phyloP scores from a whole-genome alignment of 805 yeast genomes.

The Candida hispaniensis region DNA sequence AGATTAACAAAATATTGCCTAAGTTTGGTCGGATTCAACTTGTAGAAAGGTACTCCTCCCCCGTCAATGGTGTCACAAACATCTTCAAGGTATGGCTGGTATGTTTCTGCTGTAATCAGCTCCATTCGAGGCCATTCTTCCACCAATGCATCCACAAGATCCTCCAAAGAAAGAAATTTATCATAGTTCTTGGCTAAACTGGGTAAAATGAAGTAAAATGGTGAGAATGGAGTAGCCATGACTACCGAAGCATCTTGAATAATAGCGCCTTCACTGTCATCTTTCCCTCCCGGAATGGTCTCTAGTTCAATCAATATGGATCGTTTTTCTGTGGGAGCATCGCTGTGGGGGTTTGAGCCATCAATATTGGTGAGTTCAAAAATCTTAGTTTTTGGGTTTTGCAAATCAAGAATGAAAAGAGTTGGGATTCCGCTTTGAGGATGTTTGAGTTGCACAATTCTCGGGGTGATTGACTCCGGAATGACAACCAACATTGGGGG shows the following conservation, averaged over 20 bases:
- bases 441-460: no score
- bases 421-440: no score
- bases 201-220: constrained; percentile 12
- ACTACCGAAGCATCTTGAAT: constrained; percentile 14
- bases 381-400: constrained; percentile 14
- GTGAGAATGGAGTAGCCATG: constrained; percentile 14
- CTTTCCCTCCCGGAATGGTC: constrained; percentile 6
- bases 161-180: constrained; percentile 13
- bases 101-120: constrained; percentile 3
- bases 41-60: constrained; percentile 13
- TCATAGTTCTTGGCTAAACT: constrained; percentile 6
- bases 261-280: no score
- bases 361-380: constrained; percentile 14
- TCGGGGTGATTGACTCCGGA: no score
- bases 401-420: no score
- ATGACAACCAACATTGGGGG: no score
- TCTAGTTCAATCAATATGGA: constrained; percentile 5
- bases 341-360: constrained; percentile 12
- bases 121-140: constrained; percentile 11
- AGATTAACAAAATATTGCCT: constrained; percentile 1
- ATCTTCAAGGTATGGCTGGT: constrained; percentile 5
- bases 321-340: constrained; percentile 10
- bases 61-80: constrained; percentile 13
- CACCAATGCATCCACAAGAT: constrained; percentile 6
- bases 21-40: constrained; percentile 4